phyloP scores from a whole-genome alignment of 441 rosid genomes.

The Rhodomyrtus psidioides region DNA sequence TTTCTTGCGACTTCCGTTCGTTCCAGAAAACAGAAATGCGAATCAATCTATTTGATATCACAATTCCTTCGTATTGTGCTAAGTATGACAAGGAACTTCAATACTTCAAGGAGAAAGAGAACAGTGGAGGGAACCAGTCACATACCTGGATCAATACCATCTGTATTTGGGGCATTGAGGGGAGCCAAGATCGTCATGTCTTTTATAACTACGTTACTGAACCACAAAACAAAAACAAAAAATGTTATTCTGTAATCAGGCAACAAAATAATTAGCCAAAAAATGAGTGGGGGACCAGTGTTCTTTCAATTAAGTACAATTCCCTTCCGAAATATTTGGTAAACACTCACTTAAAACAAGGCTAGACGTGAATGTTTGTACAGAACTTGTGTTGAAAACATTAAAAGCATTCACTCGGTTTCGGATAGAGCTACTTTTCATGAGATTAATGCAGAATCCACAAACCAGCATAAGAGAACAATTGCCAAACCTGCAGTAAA shows the following conservation, averaged over 20 bases:
- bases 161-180: constrained; percentile 89
- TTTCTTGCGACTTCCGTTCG: background rate
- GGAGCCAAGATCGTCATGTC: constrained; percentile 89
- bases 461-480: background rate
- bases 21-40: background rate
- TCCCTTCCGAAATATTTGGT: background rate
- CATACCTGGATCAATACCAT: constrained; percentile 92
- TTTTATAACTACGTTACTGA: constrained; percentile 76
- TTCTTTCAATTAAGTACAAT: background rate
- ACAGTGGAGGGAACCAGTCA: background rate
- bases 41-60: background rate
- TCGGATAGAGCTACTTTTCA: background rate
- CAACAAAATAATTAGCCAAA: background rate
- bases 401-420: background rate
- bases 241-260: background rate
- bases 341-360: background rate
- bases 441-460: background rate
- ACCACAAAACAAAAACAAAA: background rate
- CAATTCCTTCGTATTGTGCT: background rate
- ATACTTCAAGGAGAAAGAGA: background rate
- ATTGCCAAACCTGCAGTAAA: constrained; percentile 68
- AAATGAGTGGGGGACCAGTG: background rate
- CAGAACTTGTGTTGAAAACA: background rate
- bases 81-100: background rate
- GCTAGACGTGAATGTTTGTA: background rate